Conservation (phyloP, 768 basidiomycete genomes). For the Pleurotus salmoneostramineus region DNA sequence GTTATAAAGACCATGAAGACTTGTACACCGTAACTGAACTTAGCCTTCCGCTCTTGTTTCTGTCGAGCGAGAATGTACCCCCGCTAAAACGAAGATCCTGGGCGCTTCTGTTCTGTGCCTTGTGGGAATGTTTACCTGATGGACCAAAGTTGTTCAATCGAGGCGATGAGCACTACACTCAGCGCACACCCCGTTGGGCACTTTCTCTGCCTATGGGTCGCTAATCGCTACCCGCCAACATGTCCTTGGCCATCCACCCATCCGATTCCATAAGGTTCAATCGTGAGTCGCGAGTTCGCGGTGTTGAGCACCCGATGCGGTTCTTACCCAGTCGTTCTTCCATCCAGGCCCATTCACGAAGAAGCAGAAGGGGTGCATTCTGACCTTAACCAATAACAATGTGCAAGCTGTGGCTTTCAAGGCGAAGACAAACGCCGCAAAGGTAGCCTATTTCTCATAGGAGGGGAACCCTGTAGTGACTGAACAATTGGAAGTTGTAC, state of each 20-base stretch:
- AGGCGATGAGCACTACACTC: background rate
- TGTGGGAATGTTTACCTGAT: background rate
- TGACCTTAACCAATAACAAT: constrained; percentile 2
- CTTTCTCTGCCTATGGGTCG: background rate
- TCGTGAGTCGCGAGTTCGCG: background rate
- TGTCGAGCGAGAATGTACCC: no score
- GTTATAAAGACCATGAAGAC: no score
- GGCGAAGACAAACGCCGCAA: constrained; percentile 4
- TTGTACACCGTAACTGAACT: no score
- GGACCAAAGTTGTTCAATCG: background rate
- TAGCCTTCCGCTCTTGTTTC: no score
- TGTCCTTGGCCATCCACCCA: constrained; percentile 5
- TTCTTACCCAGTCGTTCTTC: background rate
- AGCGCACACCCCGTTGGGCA: background rate
- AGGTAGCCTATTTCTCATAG: background rate
- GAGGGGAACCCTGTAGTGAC: background rate
- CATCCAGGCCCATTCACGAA: constrained; percentile 4
- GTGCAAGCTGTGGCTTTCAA: background rate
- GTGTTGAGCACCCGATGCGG: background rate
- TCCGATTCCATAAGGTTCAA: constrained; percentile 1
- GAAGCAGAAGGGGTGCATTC: background rate
- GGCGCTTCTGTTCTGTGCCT: no score
- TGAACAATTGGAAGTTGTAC: background rate
- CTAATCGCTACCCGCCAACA: background rate
- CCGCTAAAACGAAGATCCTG: no score